Evolutionary conservation across 768 basidiomycete species (phyloP), one percentile per base, ranked within the genome.

Genomic region (Amanita muscaria): DNA sequence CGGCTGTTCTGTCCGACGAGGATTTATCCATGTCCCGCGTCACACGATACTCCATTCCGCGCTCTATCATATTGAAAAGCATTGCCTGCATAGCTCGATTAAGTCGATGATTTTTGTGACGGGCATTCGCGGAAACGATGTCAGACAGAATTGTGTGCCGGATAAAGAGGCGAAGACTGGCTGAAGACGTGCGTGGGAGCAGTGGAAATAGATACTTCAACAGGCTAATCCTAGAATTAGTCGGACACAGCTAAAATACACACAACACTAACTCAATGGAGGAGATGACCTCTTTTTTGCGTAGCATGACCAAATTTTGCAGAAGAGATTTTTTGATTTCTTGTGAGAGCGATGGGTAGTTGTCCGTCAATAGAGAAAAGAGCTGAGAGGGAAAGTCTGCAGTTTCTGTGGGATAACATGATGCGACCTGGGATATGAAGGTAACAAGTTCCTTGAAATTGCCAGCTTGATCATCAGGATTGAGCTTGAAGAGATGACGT

Each of bases 11-110:
- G 48, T 72, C 68, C 19, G 55, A 58, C 1, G 74, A 66, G n/a
- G 74, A 56, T 55, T 81, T 90, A 3, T 83, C 91, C 60, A 90
- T 92, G 68, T 92, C 81, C 9, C 89, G 87, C 12, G 80, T 59
- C 12, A 90, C 78, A 53, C 89, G 81, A 1, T 70, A 82, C 31
- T 80, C 78, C 83, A 91, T 88, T 10, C 91, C 92, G 30, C 84
- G 79, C 61, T 96, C 93, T 6, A 97, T 80, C 93, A 98, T 98
- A 34, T 79, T 77, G 59, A 98, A 98, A 23, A 98, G 70, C 76
- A 98, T 87, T 10, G 90, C 83, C 59, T 99, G 96, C 0, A 99
- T 90, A 16, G 91, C 84, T 29, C 89, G 79, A 59, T 99, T 99
- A 21, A 99, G 78, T 60, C 94, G 93, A 67, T 96, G 91, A 57